phyloP scores from a whole-genome alignment of 1,284 basidiomycete genomes.

The Naganishia albida region DNA sequence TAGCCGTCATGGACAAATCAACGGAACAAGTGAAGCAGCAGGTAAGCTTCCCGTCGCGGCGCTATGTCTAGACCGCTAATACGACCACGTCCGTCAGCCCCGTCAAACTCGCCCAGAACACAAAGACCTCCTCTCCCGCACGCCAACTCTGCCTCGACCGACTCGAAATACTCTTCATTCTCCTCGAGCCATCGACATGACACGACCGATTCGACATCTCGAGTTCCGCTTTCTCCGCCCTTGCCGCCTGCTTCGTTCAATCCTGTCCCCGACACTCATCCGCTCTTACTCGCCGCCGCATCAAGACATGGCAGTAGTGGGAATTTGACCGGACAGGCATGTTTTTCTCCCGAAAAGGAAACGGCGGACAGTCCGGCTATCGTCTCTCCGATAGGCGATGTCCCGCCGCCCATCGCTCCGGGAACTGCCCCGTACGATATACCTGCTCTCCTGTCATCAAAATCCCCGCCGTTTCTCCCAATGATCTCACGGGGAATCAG shows the following conservation, averaged over 20 bases:
- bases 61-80: background rate
- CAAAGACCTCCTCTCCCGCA: background rate
- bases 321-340: background rate
- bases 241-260: conserved; percentile 20
- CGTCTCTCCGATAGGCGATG: background rate
- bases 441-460: background rate
- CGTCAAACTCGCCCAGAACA: background rate
- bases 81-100: background rate
- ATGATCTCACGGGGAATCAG: background rate
- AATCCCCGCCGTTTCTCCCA: background rate
- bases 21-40: too few species aligned
- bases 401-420: background rate
- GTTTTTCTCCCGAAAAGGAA: background rate
- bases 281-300: conserved; percentile 12
- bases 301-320: too few species aligned
- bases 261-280: conserved; percentile 22
- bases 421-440: background rate
- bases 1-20: too few species aligned
- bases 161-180: background rate
- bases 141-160: conserved; percentile 9
- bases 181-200: background rate
- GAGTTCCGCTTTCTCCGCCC: conserved; percentile 19
- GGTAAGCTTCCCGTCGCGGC: too few species aligned
- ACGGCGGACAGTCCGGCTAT: background rate
- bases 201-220: background rate